Evolutionary conservation across 495 filamentous ascomycete species (phyloP).

Genomic region (Penicillium paradoxum): DNA sequence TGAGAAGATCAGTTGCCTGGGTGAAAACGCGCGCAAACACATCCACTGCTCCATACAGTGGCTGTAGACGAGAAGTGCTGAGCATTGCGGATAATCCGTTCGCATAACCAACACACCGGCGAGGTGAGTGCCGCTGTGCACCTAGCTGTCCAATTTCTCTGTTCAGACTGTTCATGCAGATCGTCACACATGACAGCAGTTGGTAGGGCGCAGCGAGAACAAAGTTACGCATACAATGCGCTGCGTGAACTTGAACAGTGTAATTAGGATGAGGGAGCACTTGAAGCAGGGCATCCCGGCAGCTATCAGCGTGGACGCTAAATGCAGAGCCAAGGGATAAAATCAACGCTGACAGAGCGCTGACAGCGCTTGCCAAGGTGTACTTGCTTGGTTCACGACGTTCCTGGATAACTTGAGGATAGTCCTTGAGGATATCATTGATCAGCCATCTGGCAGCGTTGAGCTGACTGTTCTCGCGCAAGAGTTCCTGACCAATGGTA

Average conservation of each 20-base stretch:
- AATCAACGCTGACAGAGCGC: slow-evolving; percentile 75
- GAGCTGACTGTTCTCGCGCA: slow-evolving; percentile 83
- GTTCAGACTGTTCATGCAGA: slow-evolving; percentile 93
- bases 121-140: slow-evolving; percentile 70
- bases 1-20: slow-evolving; percentile 86
- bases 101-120: slow-evolving; percentile 85
- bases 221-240: slow-evolving; percentile 79
- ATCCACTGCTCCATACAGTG: slow-evolving; percentile 91
- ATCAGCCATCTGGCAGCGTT: slow-evolving; percentile 76
- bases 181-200: slow-evolving; percentile 82
- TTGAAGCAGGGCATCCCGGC: slow-evolving; percentile 83
- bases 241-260: slow-evolving; percentile 85
- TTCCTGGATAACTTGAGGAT: slow-evolving; percentile 88
- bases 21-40: slow-evolving; percentile 87
- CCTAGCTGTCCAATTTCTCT: slow-evolving; percentile 77
- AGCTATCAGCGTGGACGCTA: slow-evolving; percentile 67
- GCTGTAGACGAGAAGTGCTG: slow-evolving; percentile 80
- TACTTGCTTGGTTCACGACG: slow-evolving; percentile 86
- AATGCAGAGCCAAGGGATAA: slow-evolving; percentile 76
- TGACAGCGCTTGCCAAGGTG: slow-evolving; percentile 70
- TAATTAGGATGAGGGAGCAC: slow-evolving; percentile 94
- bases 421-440: slow-evolving; percentile 89
- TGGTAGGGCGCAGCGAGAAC: slow-evolving; percentile 88
- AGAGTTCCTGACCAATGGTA: slow-evolving; percentile 71
- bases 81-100: slow-evolving; percentile 90